Percentiles rank a stretch among this genome's conserved stretches.
Evolutionary conservation across 2,329 filamentous ascomycete species (phyloP).

Genomic region (Aureobasidium sp.): DNA sequence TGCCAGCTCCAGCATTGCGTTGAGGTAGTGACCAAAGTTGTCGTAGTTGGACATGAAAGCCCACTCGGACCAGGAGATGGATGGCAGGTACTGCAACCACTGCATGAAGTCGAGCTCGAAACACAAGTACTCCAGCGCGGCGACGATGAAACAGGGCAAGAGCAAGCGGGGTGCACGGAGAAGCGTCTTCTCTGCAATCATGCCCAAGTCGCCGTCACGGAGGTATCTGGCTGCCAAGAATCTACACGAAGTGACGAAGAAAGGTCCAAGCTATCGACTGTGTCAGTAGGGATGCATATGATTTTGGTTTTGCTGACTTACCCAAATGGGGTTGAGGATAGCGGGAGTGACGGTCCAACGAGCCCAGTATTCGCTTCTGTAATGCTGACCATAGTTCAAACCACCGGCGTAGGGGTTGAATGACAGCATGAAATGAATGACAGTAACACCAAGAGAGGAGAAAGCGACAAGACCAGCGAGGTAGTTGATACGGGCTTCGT

Average conservation of each 20-base stretch:
- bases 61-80: conserved; percentile 43
- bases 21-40: conserved; percentile 39
- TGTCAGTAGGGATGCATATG: background rate
- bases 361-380: conserved; percentile 35
- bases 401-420: conserved; percentile 37
- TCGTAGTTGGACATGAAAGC: conserved; percentile 37
- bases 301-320: background rate
- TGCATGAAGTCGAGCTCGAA: conserved; percentile 38
- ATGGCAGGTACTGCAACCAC: conserved; percentile 40
- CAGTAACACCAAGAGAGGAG: conserved; percentile 39
- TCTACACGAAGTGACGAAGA: conserved; percentile 43
- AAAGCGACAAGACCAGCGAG: conserved; percentile 41
- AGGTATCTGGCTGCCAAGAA: conserved; percentile 40
- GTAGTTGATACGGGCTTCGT: conserved; percentile 37
- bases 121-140: conserved; percentile 41
- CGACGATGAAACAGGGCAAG: conserved; percentile 40
- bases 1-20: conserved; percentile 38
- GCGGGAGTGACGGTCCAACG: conserved; percentile 38
- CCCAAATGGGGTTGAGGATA: conserved; percentile 40
- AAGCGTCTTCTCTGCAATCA: conserved; percentile 40
- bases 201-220: conserved; percentile 35
- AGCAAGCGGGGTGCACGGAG: conserved; percentile 40
- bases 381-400: conserved; percentile 30
- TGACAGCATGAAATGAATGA: conserved; percentile 40
- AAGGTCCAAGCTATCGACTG: conserved; percentile 34